phyloP scores from a whole-genome alignment of 441 rosid species.

The Erodium moschatum region DNA sequence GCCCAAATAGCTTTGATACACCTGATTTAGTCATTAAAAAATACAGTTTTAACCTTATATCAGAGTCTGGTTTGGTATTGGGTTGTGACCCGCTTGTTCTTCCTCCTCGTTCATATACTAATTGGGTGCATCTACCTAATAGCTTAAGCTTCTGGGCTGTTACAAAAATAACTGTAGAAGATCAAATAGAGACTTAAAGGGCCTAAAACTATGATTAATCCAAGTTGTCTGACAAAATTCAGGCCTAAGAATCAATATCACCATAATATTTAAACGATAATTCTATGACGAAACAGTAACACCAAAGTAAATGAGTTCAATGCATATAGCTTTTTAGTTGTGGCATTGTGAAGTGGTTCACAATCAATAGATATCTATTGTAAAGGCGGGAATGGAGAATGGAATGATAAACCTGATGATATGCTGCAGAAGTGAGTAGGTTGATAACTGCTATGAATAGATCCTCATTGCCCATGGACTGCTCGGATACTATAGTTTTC shows the following conservation, averaged over 20 bases:
- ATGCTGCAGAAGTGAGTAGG: constrained; percentile 67
- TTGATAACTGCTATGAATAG: constrained; percentile 46
- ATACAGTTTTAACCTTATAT: no score
- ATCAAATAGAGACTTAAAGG: not conserved
- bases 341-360: not conserved
- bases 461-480: constrained; percentile 48
- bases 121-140: not conserved
- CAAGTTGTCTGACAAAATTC: not conserved
- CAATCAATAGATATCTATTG: not conserved
- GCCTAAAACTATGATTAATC: not conserved
- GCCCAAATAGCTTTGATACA: no score
- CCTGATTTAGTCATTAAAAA: no score
- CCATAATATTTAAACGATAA: constrained; percentile 4
- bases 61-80: not conserved
- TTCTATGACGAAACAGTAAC: not conserved
- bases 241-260: not conserved
- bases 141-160: not conserved
- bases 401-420: constrained; percentile 55
- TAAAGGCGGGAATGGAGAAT: not conserved
- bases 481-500: constrained; percentile 37
- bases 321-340: not conserved
- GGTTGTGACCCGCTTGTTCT: not conserved
- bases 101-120: not conserved
- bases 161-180: not conserved
- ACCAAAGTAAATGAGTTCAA: not conserved